Percentiles rank a stretch among this genome's conserved stretches.
phyloP scores from a whole-genome alignment of 225 moss, liverwort and hornwort species.

The Pseudisothecium myosuroides region DNA sequence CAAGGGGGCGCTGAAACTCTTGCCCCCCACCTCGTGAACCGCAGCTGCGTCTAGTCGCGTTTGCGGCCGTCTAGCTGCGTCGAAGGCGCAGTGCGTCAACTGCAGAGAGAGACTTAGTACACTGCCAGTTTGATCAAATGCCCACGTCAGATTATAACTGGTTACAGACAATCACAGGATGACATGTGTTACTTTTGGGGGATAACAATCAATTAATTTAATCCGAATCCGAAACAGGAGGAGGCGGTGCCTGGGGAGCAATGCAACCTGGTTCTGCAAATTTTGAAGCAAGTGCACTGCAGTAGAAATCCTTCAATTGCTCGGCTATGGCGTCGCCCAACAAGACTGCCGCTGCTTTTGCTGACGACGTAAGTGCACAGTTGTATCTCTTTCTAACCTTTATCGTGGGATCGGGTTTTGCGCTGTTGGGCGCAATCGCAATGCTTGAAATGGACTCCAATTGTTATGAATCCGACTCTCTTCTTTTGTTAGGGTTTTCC shows the following conservation, averaged over 20 bases:
- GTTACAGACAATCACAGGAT: not conserved
- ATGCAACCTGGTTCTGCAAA: not conserved
- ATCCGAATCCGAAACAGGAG: not conserved
- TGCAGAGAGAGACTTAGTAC: not conserved
- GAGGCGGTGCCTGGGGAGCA: not conserved
- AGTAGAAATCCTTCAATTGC: not conserved
- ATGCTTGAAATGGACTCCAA: not conserved
- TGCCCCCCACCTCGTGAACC: not conserved
- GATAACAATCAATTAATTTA: not conserved
- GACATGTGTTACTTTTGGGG: not conserved
- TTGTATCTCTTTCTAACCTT: not conserved
- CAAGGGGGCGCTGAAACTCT: not conserved
- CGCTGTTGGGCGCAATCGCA: not conserved
- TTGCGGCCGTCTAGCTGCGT: not conserved
- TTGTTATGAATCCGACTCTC: not conserved
- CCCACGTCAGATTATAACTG: not conserved
- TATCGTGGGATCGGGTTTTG: not conserved
- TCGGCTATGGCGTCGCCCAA: constrained; percentile 3
- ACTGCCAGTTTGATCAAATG: not conserved
- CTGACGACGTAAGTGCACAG: not conserved
- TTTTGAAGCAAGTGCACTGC: not conserved
- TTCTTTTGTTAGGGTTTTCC: not conserved
- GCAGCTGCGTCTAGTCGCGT: not conserved
- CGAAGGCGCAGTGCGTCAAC: not conserved
- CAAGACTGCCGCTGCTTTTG: not conserved